Evolutionary conservation across 2,329 filamentous ascomycete genomes (phyloP).

Genomic region (Ophiostoma piceae): DNA sequence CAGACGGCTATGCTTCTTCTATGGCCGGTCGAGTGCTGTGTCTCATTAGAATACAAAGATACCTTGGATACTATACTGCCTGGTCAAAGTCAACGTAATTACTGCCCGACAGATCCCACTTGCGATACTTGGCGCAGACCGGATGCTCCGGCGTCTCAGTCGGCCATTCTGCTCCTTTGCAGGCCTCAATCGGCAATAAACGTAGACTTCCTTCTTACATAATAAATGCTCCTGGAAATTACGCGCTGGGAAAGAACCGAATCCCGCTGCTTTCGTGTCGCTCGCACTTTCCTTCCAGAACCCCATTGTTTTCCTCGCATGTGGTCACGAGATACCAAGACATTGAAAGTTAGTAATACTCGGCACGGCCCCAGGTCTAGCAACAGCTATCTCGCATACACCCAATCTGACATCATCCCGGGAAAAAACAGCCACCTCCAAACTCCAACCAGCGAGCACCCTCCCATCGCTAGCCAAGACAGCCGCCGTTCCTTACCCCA

Average conservation of each 20-base stretch:
- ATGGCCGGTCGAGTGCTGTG: not conserved
- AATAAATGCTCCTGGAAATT: not conserved
- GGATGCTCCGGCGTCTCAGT: constrained; percentile 10
- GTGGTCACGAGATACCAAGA: constrained; percentile 10
- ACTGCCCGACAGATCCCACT: not conserved
- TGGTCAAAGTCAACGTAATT: not conserved
- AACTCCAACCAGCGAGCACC: not conserved
- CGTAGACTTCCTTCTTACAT: constrained; percentile 3
- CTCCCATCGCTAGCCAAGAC: not conserved
- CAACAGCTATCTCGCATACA: not conserved
- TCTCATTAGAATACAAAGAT: not conserved
- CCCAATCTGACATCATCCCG: constrained; percentile 12
- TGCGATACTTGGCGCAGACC: not conserved
- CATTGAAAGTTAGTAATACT: constrained; percentile 6
- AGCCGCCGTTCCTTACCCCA: not conserved
- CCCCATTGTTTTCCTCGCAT: constrained; percentile 7
- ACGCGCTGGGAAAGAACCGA: not conserved
- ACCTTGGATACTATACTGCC: not conserved
- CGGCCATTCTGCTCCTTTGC: not conserved
- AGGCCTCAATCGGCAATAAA: not conserved
- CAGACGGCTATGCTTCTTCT: not conserved
- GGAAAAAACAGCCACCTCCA: not conserved
- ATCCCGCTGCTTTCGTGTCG: not conserved
- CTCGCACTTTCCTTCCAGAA: not conserved
- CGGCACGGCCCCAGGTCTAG: not conserved